Base-by-base conservation (phyloP, 2,329 filamentous ascomycete genomes). In the Fonsecaea nubica region DNA sequence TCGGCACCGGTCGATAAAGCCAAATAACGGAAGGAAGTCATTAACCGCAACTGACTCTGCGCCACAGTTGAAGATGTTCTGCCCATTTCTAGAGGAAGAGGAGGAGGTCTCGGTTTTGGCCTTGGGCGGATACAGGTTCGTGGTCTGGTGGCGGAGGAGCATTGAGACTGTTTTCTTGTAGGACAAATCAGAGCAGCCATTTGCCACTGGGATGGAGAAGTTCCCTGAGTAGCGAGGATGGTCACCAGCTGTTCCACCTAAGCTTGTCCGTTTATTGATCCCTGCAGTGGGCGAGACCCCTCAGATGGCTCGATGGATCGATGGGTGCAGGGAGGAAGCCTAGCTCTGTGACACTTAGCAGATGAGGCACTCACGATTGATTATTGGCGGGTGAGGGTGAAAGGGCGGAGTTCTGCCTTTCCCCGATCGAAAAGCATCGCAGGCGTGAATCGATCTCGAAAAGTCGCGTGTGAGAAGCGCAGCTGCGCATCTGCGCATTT, bases 281-380 rank as follows among this genome's bases (percentile, higher is more conserved):
- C 45, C 18, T 50, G 45, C 45, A 50, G 45, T 21, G 45, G 45
- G 45, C 45, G 45, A 50, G 45, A 50, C 45, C 45, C 45, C 12
- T 21, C 6, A 50, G 45, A 30, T 50, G 45, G 45, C 18, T 62
- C 59, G 33, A 61, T 61, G 42, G 58, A 60, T 50, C 32, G 9
- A 57, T 38, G 54, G 30, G 40, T 9, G 40, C 15, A 45, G 2
- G 40, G 15, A 21, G 15, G n/a, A 9, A n/a, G 40, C 25, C 25
- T 48, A 3, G 45, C 18, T 21, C 18, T 50, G 18, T 25, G n/a
- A 18, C 45, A n/a, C 45, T 12, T 10, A 25, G 45, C 45, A 25
- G 3, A 50, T 50, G 18, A 50, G 18, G 8, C 3, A 8, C 45
- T 25, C 7, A 4, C 15, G 18, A 50, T 25, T 50, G 10, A 30